Evolutionary conservation across 352 stramenopile genomes (phyloP).

Genomic region (Pythium aphanidermatum): DNA sequence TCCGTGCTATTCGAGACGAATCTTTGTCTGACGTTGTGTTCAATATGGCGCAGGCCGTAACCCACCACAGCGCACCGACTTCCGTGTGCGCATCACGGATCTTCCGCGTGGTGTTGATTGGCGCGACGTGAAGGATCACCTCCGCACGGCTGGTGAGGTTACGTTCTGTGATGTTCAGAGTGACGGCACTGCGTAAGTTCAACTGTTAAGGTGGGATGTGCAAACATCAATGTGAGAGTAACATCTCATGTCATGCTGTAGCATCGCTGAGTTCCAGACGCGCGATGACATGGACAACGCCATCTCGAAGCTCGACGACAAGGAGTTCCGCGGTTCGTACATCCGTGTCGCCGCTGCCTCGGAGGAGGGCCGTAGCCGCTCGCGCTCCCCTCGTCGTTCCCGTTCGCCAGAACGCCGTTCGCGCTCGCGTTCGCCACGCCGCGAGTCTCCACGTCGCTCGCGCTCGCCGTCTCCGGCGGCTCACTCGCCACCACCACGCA

Average conservation of each 20-base stretch:
- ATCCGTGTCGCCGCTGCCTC: conserved; percentile 50
- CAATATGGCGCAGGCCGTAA: conserved; percentile 35
- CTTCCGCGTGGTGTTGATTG: conserved; percentile 74
- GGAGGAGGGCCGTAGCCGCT: conserved; percentile 35
- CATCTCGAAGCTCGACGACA: conserved; percentile 84
- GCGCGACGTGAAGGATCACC: conserved; percentile 85
- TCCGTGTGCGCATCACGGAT: conserved; percentile 69
- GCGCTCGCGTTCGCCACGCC: conserved; percentile 64
- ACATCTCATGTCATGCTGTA: conserved; percentile 12
- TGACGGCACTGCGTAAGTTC: conserved; percentile 75
- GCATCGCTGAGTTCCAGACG: conserved; percentile 72
- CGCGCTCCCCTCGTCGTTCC: conserved; percentile 49
- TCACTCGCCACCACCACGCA: conserved; percentile 47
- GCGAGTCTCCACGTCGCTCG: conserved; percentile 62
- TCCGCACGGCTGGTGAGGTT: conserved; percentile 77
- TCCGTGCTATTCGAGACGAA: background rate
- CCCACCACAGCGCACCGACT: conserved; percentile 70
- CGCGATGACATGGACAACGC: conserved; percentile 83
- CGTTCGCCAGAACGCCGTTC: conserved; percentile 55
- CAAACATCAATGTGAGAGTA: no score
- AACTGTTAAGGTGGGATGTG: no score
- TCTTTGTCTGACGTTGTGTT: background rate
- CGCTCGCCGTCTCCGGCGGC: conserved; percentile 54
- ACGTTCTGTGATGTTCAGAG: conserved; percentile 82
- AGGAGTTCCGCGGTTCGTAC: conserved; percentile 82